Evolutionary conservation across 2,329 filamentous ascomycete species (phyloP).

Genomic region (Fusarium buharicum): DNA sequence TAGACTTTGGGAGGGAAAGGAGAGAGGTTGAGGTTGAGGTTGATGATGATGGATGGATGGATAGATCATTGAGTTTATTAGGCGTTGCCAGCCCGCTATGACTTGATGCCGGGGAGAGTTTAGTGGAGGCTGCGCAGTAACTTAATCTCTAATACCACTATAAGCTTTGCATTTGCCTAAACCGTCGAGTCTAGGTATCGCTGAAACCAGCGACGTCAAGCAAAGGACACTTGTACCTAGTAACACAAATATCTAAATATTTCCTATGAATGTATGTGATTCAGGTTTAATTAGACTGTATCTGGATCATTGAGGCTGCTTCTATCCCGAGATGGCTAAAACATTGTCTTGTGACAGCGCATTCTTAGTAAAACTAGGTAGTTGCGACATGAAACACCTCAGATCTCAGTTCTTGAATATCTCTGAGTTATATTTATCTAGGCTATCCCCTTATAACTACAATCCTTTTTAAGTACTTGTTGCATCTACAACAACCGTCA

Average conservation of each 20-base stretch:
- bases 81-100: conserved; percentile 1
- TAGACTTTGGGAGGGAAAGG: neutral
- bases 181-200: conserved; percentile 15
- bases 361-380: neutral
- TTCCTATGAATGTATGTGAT: neutral
- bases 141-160: neutral
- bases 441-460: too few relatives aligned
- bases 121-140: conserved; percentile 19
- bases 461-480: too few relatives aligned
- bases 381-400: neutral
- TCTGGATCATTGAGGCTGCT: conserved; percentile 5
- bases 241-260: neutral
- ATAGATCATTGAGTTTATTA: neutral
- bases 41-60: neutral
- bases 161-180: conserved; percentile 22
- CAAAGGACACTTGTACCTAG: neutral
- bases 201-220: conserved; percentile 22
- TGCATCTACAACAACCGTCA: neutral
- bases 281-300: neutral
- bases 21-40: conserved; percentile 4
- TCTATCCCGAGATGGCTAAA: conserved; percentile 7
- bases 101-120: neutral
- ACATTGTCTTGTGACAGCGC: conserved; percentile 11
- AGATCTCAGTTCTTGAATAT: too few relatives aligned
- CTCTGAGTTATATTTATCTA: too few relatives aligned